Conservation (phyloP, 129 eudicot genomes). For the Saussurea involucrata region DNA sequence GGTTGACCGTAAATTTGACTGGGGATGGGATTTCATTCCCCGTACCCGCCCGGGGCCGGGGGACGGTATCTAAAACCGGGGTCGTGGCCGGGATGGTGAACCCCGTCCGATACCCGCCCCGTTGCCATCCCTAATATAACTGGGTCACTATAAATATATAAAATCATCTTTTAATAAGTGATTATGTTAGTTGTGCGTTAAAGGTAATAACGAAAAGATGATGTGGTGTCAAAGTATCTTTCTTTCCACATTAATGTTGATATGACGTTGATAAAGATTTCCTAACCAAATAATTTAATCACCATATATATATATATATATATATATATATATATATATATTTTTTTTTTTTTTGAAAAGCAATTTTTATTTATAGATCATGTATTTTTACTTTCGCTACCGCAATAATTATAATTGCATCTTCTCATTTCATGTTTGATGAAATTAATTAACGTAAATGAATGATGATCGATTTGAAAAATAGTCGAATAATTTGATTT, state of each 20-base stretch:
- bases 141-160: no score
- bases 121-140: no score
- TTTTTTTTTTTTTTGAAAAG: background rate
- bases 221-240: background rate
- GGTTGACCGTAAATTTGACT: no score
- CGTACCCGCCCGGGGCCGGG: no score
- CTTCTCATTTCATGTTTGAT: background rate
- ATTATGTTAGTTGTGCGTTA: background rate
- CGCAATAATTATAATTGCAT: background rate
- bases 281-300: background rate
- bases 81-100: no score
- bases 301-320: background rate
- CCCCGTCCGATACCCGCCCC: no score
- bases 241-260: background rate
- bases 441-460: background rate
- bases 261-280: background rate
- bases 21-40: no score
- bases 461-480: no score
- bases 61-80: no score
- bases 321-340: no score
- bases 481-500: no score
- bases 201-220: background rate
- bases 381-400: background rate
- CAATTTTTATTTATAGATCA: background rate
- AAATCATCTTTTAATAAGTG: no score